Evolutionary conservation across 1,139 yeast species (phyloP).

Genomic region (Schizosaccharomyces versatilis): DNA sequence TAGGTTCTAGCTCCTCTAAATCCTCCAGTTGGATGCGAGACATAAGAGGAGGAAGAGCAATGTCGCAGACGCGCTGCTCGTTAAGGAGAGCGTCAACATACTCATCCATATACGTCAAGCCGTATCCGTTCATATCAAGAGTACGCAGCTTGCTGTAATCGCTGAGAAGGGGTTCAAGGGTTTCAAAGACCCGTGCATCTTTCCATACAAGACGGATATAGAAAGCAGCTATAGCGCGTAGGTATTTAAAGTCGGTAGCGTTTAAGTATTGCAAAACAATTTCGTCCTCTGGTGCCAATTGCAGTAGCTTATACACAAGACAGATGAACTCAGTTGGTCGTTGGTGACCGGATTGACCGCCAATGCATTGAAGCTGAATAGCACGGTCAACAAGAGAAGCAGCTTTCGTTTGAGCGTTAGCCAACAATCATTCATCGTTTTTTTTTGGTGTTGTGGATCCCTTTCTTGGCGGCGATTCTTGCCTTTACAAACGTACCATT

Average conservation of each 20-base stretch:
- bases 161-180: slow-evolving; percentile 30
- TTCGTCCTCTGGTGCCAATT: slow-evolving; percentile 36
- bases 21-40: slow-evolving; percentile 23
- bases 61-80: slow-evolving; percentile 32
- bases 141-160: slow-evolving; percentile 35
- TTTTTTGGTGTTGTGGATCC: background rate
- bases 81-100: slow-evolving; percentile 33
- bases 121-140: slow-evolving; percentile 18
- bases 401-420: slow-evolving; percentile 13
- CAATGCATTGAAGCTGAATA: slow-evolving; percentile 21
- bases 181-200: slow-evolving; percentile 26
- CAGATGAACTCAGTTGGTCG: slow-evolving; percentile 46
- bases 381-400: slow-evolving; percentile 31
- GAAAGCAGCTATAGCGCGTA: slow-evolving; percentile 37
- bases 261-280: slow-evolving; percentile 30
- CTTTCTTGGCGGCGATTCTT: background rate
- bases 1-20: slow-evolving; percentile 20
- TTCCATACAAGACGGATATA: slow-evolving; percentile 33
- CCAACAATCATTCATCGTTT: background rate
- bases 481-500: slow-evolving; percentile 17
- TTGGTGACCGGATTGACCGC: slow-evolving; percentile 31
- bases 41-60: slow-evolving; percentile 39
- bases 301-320: slow-evolving; percentile 38
- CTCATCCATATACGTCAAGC: slow-evolving; percentile 32
- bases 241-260: slow-evolving; percentile 40